phyloP scores from a whole-genome alignment of 2,329 filamentous ascomycete species.

The Cladosporium sp. region DNA sequence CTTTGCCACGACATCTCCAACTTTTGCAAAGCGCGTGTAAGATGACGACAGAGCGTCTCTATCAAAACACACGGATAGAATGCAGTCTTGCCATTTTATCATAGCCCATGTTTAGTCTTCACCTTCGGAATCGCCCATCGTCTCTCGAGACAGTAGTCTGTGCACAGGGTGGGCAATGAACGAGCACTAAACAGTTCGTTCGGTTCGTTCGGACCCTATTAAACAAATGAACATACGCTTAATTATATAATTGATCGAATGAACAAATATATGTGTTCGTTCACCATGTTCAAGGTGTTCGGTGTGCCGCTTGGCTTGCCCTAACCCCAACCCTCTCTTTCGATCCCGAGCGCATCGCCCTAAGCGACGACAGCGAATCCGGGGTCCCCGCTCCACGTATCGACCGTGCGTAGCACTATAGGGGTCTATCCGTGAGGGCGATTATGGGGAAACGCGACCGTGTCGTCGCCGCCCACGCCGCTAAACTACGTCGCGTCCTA shows the following conservation, averaged over 20 bases:
- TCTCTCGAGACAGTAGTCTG: no score
- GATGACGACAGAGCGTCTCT: no score
- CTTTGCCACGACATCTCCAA: no score
- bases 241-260: neutral
- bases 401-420: neutral
- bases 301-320: neutral
- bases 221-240: neutral
- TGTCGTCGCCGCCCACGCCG: neutral
- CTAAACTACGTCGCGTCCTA: neutral
- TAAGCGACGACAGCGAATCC: neutral
- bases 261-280: neutral
- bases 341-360: neutral
- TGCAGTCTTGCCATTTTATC: no score
- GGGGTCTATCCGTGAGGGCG: neutral
- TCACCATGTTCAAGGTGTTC: neutral
- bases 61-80: no score
- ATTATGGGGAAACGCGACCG: neutral
- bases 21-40: no score
- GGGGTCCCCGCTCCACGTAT: neutral
- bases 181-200: slow-evolving; percentile 2
- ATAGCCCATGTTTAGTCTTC: no score
- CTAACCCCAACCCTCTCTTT: neutral
- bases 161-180: slow-evolving; percentile 17
- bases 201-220: slow-evolving; percentile 3
- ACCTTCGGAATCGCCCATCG: no score